Conservation (phyloP, 83 land plant genomes). For the Thuja plicata region DNA sequence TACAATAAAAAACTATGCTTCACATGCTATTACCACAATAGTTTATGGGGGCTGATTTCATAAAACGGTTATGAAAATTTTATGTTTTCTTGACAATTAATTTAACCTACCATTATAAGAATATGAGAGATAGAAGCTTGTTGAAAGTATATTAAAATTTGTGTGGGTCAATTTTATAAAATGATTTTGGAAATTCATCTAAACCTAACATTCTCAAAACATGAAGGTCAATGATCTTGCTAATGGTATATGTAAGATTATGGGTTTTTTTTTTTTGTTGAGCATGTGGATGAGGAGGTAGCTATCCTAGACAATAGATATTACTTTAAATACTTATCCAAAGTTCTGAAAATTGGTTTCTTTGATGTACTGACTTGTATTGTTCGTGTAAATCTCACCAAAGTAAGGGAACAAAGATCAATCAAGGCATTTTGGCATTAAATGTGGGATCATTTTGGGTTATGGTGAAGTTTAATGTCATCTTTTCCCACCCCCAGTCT, state of each 20-base stretch:
- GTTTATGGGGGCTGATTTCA: too few species aligned
- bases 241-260: not conserved
- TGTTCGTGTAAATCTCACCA: not conserved
- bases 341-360: not conserved
- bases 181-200: too few species aligned
- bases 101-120: not conserved
- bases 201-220: not conserved
- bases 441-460: not conserved
- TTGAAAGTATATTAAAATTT: not conserved
- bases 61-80: too few species aligned
- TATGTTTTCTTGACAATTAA: not conserved
- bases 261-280: not conserved
- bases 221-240: not conserved
- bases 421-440: conserved; percentile 11
- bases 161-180: too few species aligned
- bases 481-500: not conserved
- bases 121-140: not conserved
- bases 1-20: not conserved
- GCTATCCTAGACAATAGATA: not conserved
- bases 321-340: too few species aligned
- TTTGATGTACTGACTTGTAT: not conserved
- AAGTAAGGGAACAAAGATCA: too few species aligned
- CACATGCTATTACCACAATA: too few species aligned
- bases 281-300: not conserved
- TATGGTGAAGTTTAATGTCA: not conserved